Evolutionary conservation across 495 filamentous ascomycete genomes (phyloP).

Genomic region (Apiosordaria backusii): DNA sequence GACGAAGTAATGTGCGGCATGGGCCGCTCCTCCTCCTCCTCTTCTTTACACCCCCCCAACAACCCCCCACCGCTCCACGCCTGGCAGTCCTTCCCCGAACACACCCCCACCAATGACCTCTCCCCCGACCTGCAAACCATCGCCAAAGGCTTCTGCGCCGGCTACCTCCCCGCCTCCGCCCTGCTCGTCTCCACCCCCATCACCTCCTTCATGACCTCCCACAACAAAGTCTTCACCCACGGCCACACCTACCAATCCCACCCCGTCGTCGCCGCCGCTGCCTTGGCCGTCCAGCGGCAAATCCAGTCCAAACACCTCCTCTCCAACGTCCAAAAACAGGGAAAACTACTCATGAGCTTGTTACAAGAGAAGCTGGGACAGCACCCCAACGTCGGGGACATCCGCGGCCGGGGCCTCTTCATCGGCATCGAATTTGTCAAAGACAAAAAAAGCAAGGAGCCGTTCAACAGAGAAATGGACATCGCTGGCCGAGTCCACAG

Average conservation of each 20-base stretch:
- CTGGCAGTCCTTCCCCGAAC: not conserved
- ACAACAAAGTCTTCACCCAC: conserved; percentile 50
- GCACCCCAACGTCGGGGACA: conserved; percentile 58
- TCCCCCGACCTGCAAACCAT: conserved; percentile 64
- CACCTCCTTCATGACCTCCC: conserved; percentile 52
- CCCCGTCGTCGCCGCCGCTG: conserved; percentile 54
- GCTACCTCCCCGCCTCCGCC: conserved; percentile 35
- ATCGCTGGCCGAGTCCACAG: conserved; percentile 50
- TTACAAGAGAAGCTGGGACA: conserved; percentile 40
- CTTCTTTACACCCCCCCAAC: not conserved
- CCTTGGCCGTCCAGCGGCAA: conserved; percentile 52
- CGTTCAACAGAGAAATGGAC: conserved; percentile 40
- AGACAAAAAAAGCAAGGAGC: conserved; percentile 48
- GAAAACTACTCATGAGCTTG: conserved; percentile 42
- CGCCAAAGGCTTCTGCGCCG: conserved; percentile 61
- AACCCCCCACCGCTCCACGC: too few relatives aligned
- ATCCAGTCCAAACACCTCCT: conserved; percentile 50
- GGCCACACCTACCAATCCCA: conserved; percentile 62
- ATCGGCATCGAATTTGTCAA: conserved; percentile 57
- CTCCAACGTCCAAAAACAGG: conserved; percentile 47
- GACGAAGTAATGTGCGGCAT: conserved; percentile 79
- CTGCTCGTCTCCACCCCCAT: conserved; percentile 20
- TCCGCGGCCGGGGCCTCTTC: conserved; percentile 61
- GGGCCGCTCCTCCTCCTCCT: conserved; percentile 33
- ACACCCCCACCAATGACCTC: conserved; percentile 34